Evolutionary conservation across 2,329 filamentous ascomycete species (phyloP).

Genomic region (Dendrostoma leiphaemia): DNA sequence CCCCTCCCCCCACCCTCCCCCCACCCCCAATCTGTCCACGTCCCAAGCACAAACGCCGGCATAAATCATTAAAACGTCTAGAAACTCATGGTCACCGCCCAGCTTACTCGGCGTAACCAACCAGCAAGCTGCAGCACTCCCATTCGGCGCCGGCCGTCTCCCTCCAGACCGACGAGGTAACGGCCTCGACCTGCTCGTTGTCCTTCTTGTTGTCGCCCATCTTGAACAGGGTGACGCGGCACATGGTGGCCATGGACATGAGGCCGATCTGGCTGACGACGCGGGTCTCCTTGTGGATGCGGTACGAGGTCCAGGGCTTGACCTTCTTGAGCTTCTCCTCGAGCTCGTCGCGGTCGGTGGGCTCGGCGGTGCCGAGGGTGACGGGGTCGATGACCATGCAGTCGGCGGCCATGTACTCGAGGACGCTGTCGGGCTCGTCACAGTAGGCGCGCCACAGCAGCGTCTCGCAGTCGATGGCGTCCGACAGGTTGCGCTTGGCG

Average conservation of each 20-base stretch:
- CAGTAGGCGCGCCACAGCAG: slow-evolving; percentile 37
- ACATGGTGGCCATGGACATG: slow-evolving; percentile 35
- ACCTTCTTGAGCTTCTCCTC: slow-evolving; percentile 28
- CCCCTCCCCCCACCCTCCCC: too few species aligned
- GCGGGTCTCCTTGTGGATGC: slow-evolving; percentile 30
- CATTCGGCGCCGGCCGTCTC: slow-evolving; percentile 37
- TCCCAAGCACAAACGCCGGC: too few species aligned
- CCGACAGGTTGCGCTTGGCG: slow-evolving; percentile 35
- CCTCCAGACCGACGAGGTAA: slow-evolving; percentile 30
- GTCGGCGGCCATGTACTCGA: slow-evolving; percentile 37
- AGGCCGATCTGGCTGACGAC: slow-evolving; percentile 37
- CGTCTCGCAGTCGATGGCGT: slow-evolving; percentile 36
- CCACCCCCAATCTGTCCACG: too few species aligned
- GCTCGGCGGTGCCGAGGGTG: slow-evolving; percentile 26
- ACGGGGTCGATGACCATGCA: slow-evolving; percentile 36
- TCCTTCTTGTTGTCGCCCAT: slow-evolving; percentile 23
- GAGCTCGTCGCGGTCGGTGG: slow-evolving; percentile 28
- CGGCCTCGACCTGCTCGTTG: slow-evolving; percentile 28
- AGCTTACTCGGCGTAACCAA: slow-evolving; percentile 18
- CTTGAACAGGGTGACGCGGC: slow-evolving; percentile 30
- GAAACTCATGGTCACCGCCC: too few species aligned
- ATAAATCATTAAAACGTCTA: too few species aligned
- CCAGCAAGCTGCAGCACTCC: slow-evolving; percentile 25
- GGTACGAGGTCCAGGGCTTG: slow-evolving; percentile 28
- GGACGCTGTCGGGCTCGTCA: slow-evolving; percentile 33